Evolutionary conservation across 768 basidiomycete genomes (phyloP).

Genomic region (Russula vinacea): DNA sequence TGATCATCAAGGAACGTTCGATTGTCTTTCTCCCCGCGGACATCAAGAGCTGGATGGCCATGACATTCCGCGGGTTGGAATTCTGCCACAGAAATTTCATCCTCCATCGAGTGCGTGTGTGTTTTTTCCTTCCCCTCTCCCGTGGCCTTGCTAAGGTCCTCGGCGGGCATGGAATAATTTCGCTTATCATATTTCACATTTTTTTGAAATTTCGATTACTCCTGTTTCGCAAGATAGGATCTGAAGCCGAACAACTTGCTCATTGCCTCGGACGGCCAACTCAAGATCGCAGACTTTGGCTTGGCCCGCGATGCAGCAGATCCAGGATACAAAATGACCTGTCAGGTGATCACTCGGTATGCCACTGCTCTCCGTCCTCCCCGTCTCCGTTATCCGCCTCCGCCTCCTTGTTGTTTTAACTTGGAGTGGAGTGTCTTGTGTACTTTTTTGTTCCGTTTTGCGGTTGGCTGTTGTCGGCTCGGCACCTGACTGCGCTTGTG

Average conservation of each 20-base stretch:
- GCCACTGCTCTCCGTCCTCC: conserved; percentile 30
- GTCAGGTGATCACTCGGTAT: conserved; percentile 94
- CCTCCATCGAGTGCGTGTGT: conserved; percentile 73
- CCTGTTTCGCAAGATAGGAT: conserved; percentile 54
- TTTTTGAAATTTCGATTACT: no score
- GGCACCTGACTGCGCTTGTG: background rate
- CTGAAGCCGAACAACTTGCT: conserved; percentile 98
- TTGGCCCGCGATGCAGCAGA: conserved; percentile 95
- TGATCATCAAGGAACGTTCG: conserved; percentile 89
- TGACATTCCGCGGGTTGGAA: conserved; percentile 97
- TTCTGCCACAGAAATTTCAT: conserved; percentile 96
- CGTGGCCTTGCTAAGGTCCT: no score
- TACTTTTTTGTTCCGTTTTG: background rate
- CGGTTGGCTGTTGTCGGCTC: no score
- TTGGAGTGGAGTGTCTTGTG: background rate
- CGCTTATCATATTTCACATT: no score
- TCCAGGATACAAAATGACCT: conserved; percentile 94
- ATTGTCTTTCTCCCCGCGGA: conserved; percentile 93
- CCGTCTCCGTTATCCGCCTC: conserved; percentile 1
- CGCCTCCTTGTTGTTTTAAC: background rate
- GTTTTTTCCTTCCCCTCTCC: no score
- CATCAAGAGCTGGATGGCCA: conserved; percentile 98
- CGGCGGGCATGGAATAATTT: no score
- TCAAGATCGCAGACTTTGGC: conserved; percentile 99
- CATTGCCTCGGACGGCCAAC: conserved; percentile 82